Evolutionary conservation across 352 stramenopile genomes (phyloP), one percentile per base, ranked within the genome.

Genomic region (Phytophthora podocarpi): DNA sequence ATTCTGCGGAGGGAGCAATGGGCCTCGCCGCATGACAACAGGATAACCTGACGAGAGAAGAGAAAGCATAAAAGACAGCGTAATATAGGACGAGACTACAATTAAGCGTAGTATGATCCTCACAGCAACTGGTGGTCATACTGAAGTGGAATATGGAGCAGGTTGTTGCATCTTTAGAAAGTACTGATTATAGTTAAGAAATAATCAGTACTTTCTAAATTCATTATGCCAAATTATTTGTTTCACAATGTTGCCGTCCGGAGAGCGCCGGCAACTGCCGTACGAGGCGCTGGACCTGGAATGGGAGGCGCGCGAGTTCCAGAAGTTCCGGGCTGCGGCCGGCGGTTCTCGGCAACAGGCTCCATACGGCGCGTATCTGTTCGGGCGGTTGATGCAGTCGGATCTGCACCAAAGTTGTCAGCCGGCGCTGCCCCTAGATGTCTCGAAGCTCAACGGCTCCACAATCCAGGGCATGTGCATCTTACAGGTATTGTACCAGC

Each of bases 381-480:
- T 91, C 27, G 82, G 80, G 0, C 66, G 72, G n/a, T 67, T 91
- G 37, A 47, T 91, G 28, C 72, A 79, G 31, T 79, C 80, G 39
- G 80, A 91, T 70, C 53, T 91, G 61, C 78, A 88, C 37, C 58
- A 85, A 43, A 91, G 81, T 59, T 94, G 83, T 52, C 56, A 40
- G 23, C 80, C 85, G 11, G 80, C 74, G 54, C 74, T 94, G 23
- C 85, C 83, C 5, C 12, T 39, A 1, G 55, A 85, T 41, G 66
- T 91, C 2, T 63, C 58, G 0, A 62, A 74, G 30, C 56, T 92
- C 40, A 65, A 93, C 28, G 65, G 71, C 20, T 70, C 73, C 21
- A 81, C 74, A 21, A 65, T 94, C 21, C 59, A 90, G 53, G 85
- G 85, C 49, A 74, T 78, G 49, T 93, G 82, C 53, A 78, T 93